Conservation (phyloP, 805 yeast species). For the Tetrapisispora pingtungensis region DNA sequence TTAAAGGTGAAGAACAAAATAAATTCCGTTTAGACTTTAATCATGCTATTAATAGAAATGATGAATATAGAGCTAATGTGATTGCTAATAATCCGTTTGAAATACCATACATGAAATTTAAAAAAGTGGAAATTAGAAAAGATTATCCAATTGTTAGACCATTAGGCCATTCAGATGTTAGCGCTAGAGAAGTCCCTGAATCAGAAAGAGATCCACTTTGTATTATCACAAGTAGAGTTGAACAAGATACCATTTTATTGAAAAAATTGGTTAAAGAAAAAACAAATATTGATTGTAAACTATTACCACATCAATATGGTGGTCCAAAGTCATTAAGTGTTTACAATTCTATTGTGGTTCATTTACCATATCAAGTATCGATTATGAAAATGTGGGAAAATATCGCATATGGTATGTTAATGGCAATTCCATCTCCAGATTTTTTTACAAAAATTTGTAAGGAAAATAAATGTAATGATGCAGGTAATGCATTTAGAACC, state of each 20-base stretch:
- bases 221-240: constrained; percentile 4
- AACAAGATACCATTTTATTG: constrained; percentile 5
- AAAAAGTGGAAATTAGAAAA: constrained; percentile 2
- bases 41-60: constrained; percentile 5
- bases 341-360: constrained; percentile 5
- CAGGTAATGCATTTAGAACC: neutral
- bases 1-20: neutral
- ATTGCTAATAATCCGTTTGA: constrained; percentile 7
- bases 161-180: constrained; percentile 4
- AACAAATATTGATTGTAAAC: constrained; percentile 1
- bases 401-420: constrained; percentile 4
- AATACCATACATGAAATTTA: constrained; percentile 2
- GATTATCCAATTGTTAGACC: constrained; percentile 5
- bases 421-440: constrained; percentile 6
- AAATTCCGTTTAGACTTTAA: constrained; percentile 4
- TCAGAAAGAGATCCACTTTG: constrained; percentile 1
- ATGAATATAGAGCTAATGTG: constrained; percentile 4
- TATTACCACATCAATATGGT: constrained; percentile 3
- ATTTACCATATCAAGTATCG: constrained; percentile 8
- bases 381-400: constrained; percentile 10
- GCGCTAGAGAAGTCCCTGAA: neutral
- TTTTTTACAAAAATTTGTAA: constrained; percentile 6
- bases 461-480: constrained; percentile 2
- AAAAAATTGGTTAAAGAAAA: neutral
- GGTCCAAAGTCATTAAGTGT: constrained; percentile 6